Evolutionary conservation across 306 rosid genomes (phyloP), one percentile per base, ranked within the genome.

Genomic region (Pueraria montana): DNA sequence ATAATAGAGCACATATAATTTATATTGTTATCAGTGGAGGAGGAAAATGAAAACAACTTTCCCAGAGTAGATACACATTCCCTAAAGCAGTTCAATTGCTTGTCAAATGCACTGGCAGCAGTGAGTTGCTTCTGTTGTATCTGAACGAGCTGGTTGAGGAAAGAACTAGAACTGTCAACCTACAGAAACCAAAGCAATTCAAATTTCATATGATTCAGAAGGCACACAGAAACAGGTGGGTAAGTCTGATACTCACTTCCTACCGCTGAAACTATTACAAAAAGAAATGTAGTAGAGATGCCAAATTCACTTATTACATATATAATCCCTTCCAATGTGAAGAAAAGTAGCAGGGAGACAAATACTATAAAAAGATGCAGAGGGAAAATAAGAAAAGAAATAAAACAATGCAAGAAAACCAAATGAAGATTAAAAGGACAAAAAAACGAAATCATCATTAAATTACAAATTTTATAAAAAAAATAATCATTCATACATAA

Each of bases 111-210:
- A 78, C 87, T 79, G 55, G 92, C 90, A 76, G 91, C 87, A 63
- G 75, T 53, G 4, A 89, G 94, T 78, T 96, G 99, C 81, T 83
- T 87, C 88, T 93, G 88, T 59, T 96, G 99, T 76, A 90, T 84
- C 38, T 78, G 88, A 66, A 91, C 21, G 6, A 96, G 95, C 80
- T 96, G 98, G 78, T 83, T 83, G 80, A 93, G 82, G 82, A 91
- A 93, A 81, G 96, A 90, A 43, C 85, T 70, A 21, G 93, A 89
- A 78, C 85, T 87, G 16, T 89, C 90, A 84, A 91, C 92, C 98
- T 95, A 82, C 82, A 84, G 20, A 84, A 69, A 43, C 73, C 55
- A 80, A 58, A 16, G 69, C 42, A 14, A 24, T 63, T 63, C 11
- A 75, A 13, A 36, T 10, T 14, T 10, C 30, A 20, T 0, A 21